Conservation (phyloP, 2,329 filamentous ascomycete genomes). For the Aspergillus luchuensis region DNA sequence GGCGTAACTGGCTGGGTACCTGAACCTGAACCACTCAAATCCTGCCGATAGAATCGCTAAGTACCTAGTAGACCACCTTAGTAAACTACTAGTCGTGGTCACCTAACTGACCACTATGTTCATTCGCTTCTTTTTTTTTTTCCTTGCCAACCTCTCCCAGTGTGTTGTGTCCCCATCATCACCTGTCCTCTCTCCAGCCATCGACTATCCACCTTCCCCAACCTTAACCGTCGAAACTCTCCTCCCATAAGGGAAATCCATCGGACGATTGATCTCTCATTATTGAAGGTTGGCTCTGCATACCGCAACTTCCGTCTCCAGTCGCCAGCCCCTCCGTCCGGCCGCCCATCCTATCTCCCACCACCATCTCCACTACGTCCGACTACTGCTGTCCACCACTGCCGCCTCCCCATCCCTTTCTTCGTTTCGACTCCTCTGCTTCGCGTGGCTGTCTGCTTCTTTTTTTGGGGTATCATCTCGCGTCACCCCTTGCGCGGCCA, state of each 20-base stretch:
- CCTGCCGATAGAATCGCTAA: background rate
- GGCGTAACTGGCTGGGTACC: conserved; percentile 9
- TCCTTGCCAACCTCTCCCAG: background rate
- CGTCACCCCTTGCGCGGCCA: conserved; percentile 26
- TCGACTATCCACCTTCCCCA: conserved; percentile 8
- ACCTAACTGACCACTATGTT: conserved; percentile 12
- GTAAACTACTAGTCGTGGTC: background rate
- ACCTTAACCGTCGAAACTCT: conserved; percentile 11
- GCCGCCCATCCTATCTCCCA: conserved; percentile 9
- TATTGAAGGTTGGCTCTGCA: conserved; percentile 25
- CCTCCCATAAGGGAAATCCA: conserved; percentile 24
- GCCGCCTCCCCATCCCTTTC: conserved; percentile 21
- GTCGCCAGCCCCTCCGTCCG: conserved; percentile 17
- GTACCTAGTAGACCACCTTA: background rate
- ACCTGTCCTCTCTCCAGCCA: conserved; percentile 4
- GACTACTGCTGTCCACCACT: background rate
- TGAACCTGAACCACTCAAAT: conserved; percentile 4
- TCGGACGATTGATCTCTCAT: conserved; percentile 22
- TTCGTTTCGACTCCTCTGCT: conserved; percentile 16
- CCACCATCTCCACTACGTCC: background rate
- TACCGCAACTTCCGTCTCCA: conserved; percentile 29
- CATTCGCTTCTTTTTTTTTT: conserved; percentile 15
- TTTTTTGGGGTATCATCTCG: conserved; percentile 17
- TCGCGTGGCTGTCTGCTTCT: conserved; percentile 28
- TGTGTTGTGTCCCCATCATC: conserved; percentile 5